These are phyloP conservation scores for Cladophialophora carrionii DNA, from an alignment of 2,329 filamentous ascomycete species.

Conservation along the genomic window DNA sequence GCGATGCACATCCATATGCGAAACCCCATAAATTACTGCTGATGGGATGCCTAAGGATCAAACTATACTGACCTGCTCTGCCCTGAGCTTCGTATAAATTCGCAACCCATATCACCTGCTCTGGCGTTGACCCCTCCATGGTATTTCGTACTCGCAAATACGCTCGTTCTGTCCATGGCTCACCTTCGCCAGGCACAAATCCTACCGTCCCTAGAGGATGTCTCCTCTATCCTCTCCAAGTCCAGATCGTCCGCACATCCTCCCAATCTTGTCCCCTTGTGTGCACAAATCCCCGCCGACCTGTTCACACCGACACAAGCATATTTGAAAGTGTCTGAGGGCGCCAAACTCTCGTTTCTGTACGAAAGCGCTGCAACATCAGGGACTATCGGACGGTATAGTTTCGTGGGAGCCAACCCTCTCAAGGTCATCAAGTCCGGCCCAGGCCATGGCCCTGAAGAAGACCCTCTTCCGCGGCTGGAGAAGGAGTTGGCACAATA, in stretches of 20 bases:
- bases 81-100: not conserved
- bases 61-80: not conserved
- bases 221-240: slow-evolving; percentile 60
- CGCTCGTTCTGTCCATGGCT: slow-evolving; percentile 10
- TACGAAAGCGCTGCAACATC: slow-evolving; percentile 92
- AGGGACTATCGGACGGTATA: slow-evolving; percentile 91
- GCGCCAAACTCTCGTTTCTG: slow-evolving; percentile 81
- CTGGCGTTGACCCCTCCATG: not conserved
- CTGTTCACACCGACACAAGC: slow-evolving; percentile 92
- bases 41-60: not conserved
- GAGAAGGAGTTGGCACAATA: slow-evolving; percentile 78
- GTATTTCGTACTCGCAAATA: slow-evolving; percentile 7
- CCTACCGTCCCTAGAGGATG: slow-evolving; percentile 64
- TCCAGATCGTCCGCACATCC: slow-evolving; percentile 58
- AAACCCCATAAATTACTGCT: not conserved
- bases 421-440: slow-evolving; percentile 84
- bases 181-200: slow-evolving; percentile 49
- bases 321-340: slow-evolving; percentile 70
- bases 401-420: slow-evolving; percentile 83
- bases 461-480: slow-evolving; percentile 81
- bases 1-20: not conserved
- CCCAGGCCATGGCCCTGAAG: slow-evolving; percentile 78
- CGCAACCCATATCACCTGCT: not conserved
- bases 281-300: slow-evolving; percentile 84
- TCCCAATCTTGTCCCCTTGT: slow-evolving; percentile 80